Evolutionary conservation across 139 green algal genomes (phyloP).

Genomic region (Volvox reticuliferus): DNA sequence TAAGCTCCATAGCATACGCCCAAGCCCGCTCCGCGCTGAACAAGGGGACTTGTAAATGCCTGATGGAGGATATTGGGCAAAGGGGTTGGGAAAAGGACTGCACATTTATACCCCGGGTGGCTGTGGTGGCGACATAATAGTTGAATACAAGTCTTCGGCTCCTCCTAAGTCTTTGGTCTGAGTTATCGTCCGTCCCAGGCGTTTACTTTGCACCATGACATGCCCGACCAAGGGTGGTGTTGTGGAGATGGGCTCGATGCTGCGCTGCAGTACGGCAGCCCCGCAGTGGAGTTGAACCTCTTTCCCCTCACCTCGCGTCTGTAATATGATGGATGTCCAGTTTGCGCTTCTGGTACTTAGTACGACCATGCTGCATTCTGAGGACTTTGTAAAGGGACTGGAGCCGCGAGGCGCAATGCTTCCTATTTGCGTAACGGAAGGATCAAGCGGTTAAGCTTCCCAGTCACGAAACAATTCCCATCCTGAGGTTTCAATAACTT

Average conservation of each 20-base stretch:
- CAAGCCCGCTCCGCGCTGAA: slow-evolving; percentile 90
- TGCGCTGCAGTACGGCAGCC: too few species aligned
- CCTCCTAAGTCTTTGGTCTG: too few species aligned
- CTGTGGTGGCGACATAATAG: too few species aligned
- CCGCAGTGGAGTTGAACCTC: too few species aligned
- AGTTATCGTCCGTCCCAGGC: too few species aligned
- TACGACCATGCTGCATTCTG: slow-evolving; percentile 90
- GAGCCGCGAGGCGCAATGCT: slow-evolving; percentile 88
- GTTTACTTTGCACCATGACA: too few species aligned
- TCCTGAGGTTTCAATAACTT: neutral
- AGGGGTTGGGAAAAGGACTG: too few species aligned
- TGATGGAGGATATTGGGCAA: slow-evolving; percentile 52
- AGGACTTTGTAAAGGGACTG: slow-evolving; percentile 84
- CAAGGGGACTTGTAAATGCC: slow-evolving; percentile 89
- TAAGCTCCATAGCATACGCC: slow-evolving; percentile 92
- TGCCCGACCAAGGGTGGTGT: too few species aligned
- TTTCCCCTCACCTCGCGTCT: slow-evolving; percentile 72
- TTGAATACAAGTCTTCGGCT: too few species aligned
- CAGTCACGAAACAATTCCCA: neutral
- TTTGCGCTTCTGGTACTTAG: slow-evolving; percentile 86
- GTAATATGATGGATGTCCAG: slow-evolving; percentile 76
- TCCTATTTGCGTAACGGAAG: slow-evolving; percentile 67
- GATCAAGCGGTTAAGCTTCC: neutral
- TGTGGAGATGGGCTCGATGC: too few species aligned
- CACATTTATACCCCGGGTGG: too few species aligned